Evolutionary conservation across 2,329 filamentous ascomycete species (phyloP), one percentile per base, ranked within the genome.

Genomic region (Cladorrhinum sp.): DNA sequence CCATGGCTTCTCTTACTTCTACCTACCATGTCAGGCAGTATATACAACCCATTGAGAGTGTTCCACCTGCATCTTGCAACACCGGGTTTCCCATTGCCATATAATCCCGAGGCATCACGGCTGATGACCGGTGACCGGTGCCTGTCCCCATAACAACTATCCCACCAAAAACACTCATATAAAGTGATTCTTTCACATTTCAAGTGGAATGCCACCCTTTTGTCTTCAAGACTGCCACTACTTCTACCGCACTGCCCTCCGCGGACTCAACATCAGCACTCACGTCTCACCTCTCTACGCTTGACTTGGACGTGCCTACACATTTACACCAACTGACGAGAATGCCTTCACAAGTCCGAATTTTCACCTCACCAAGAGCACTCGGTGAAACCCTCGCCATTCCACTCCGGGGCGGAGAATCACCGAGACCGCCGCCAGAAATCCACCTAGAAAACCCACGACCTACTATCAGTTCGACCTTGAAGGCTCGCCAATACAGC

Each of bases 221-320:
- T 96, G 81, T 76, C 80, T 91, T 61, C 88, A 95, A 82, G 90
- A 96, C 76, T 96, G 90, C 72, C 91, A 96, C 75, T 96, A 96
- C 79, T 96, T 96, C 79, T 95, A 91, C 80, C 91, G 91, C 81
- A 96, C 88, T 76, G 90, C 91, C 73, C 80, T 96, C 78, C 91
- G 91, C 81, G 88, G 92, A 73, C 80, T 96, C 69, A 94, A 90
- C 72, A 87, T 96, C 70, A 84, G 86, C 77, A 96, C 90, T 69
- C 84, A 80, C 71, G 85, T 96, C 75, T 91, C 89, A 67, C 87
- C 89, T 68, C 80, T 91, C 58, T 92, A 91, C 80, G 83, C 82
- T 76, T 91, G 80, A 82, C 70, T 73, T 9, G 9, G 42, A 39
- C 26, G 8, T 46, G 7, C 42, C 5, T 16, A 3, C 42, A 9